Evolutionary conservation across 2,329 filamentous ascomycete species (phyloP), one percentile per base, ranked within the genome.

Genomic region (Bertia moriformis): DNA sequence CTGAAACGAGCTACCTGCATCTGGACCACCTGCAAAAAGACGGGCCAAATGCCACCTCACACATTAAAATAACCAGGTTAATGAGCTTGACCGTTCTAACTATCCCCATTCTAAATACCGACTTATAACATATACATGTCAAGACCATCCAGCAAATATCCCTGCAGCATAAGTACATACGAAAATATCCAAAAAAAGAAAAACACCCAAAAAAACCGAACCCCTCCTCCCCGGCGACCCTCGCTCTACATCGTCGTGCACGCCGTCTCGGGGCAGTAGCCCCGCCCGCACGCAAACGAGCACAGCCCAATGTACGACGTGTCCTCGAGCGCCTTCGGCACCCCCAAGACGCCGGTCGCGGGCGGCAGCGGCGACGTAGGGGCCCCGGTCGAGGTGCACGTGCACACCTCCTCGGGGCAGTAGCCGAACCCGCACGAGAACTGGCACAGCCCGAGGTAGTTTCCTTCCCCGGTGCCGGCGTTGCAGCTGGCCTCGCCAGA

Each of bases 221-320:
- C 22, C 7, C 7, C 7, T 27, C 22, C 7, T 10, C 22, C 22
- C 7, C n/a, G n/a, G n/a, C n/a, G n/a, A n/a, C n/a, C n/a, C n/a
- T n/a, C n/a, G n/a, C n/a, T n/a, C n/a, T n/a, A n/a, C n/a, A n/a
- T n/a, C n/a, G n/a, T 55, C 32, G 63, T 48, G 41, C 45, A 47
- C 38, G 45, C 45, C 24, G 51, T 53, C 4, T 47, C 37, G 0
- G 63, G 63, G 38, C 62, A 66, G 42, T 67, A 67, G 0, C 62
- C 63, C 45, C 65, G 60, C 42, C 57, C 59, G 36, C 63, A 67
- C 12, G 60, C 53, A 43, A 56, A 69, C 41, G 57, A 63, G 44
- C 65, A 68, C 14, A 69, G 54, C 0, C 62, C 63, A 29, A 56
- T 43, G 43, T 67, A 69, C 1, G 52, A 49, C 3, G 56, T 52